Percentiles rank a stretch among this genome's conserved stretches.
Conservation (phyloP, 1,284 basidiomycete genomes). For the Naganishia sp. region DNA sequence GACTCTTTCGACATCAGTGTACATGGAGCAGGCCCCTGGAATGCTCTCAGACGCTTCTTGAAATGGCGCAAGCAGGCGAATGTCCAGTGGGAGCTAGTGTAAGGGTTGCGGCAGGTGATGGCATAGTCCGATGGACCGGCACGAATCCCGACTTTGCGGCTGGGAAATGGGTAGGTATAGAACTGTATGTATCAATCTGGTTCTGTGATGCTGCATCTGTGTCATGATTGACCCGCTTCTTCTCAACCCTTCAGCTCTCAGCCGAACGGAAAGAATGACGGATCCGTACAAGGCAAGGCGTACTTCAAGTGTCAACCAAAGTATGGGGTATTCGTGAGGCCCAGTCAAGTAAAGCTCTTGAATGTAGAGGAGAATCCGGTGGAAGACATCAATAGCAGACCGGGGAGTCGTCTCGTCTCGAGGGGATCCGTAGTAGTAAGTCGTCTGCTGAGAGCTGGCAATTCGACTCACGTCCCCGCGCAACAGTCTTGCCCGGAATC, state of each 20-base stretch:
- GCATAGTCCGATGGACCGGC: conserved; percentile 84
- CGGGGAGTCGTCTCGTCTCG: conserved; percentile 2
- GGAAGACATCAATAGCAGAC: neutral
- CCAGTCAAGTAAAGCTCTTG: conserved; percentile 75
- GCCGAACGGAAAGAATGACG: conserved; percentile 91
- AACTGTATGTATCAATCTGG: conserved; percentile 60
- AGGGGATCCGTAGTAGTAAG: neutral
- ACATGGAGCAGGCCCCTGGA: no score
- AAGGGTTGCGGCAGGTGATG: conserved; percentile 73
- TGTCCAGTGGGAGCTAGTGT: conserved; percentile 54
- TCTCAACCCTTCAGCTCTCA: conserved; percentile 51
- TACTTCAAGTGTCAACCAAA: conserved; percentile 82
- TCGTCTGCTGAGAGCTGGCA: neutral
- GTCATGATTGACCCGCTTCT: neutral
- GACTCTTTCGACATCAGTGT: neutral
- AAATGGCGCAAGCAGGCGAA: conserved; percentile 18
- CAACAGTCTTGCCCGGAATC: conserved; percentile 18
- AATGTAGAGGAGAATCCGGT: conserved; percentile 1
- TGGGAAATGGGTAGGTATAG: conserved; percentile 94
- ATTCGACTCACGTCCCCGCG: neutral
- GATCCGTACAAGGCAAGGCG: conserved; percentile 73
- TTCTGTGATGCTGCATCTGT: neutral
- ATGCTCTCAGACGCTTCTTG: neutral
- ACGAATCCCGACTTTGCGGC: conserved; percentile 75
- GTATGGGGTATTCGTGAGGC: conserved; percentile 87